Percentiles rank a stretch among this genome's conserved stretches.
These are phyloP conservation scores for Macrolepiota albuminosa DNA, from an alignment of 768 basidiomycete species.

Conservation along the genomic window DNA sequence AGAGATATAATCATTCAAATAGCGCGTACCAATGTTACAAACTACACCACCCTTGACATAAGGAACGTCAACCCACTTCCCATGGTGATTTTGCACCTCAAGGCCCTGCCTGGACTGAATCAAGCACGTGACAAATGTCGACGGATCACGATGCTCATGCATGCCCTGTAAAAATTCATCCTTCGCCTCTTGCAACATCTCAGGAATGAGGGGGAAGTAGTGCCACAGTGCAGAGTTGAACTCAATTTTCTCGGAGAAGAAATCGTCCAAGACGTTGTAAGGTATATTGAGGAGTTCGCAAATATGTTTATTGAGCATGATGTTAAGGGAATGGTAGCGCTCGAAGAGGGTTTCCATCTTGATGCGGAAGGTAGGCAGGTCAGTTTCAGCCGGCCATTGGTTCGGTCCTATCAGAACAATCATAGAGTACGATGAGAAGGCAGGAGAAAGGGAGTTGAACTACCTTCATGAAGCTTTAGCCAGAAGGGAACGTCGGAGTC, in stretches of 20 bases:
- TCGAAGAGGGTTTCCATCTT: constrained; percentile 23
- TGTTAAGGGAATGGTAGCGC: constrained; percentile 21
- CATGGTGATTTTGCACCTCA: constrained; percentile 24
- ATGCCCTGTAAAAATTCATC: constrained; percentile 25
- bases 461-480: constrained; percentile 26
- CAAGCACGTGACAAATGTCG: constrained; percentile 25
- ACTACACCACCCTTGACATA: constrained; percentile 26
- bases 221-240: constrained; percentile 27
- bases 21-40: constrained; percentile 23
- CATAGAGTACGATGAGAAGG: not conserved
- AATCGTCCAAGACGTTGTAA: constrained; percentile 17
- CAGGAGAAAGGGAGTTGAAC: not conserved
- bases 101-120: constrained; percentile 24
- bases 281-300: constrained; percentile 21
- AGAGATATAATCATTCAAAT: not conserved
- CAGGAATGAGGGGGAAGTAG: constrained; percentile 22
- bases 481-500: constrained; percentile 22
- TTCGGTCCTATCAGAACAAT: constrained; percentile 20
- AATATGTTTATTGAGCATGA: constrained; percentile 25
- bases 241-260: constrained; percentile 20
- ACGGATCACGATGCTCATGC: constrained; percentile 28
- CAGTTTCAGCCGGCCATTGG: constrained; percentile 23
- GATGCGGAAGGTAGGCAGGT: constrained; percentile 22
- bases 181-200: constrained; percentile 15
- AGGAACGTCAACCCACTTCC: constrained; percentile 25